A percentile compares a stretch with the other conserved stretches of the same genome.
Conservation (phyloP, 495 filamentous ascomycete species). For the Xylaria grammica region DNA sequence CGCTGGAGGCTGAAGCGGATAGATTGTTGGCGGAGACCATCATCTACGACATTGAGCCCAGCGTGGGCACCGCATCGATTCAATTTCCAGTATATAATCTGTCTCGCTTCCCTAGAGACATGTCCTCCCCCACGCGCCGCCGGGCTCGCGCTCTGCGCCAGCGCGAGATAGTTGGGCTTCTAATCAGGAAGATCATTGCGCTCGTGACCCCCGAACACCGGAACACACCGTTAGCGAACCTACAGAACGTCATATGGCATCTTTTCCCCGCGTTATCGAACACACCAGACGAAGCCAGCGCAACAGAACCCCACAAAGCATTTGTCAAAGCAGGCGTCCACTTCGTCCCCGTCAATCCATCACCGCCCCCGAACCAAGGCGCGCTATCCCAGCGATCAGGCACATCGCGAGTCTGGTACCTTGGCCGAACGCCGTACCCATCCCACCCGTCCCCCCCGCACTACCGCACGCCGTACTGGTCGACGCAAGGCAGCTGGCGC, state of each 20-base stretch:
- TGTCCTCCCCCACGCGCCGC: conserved; percentile 26
- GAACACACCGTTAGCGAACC: conserved; percentile 32
- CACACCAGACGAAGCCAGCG: conserved; percentile 9
- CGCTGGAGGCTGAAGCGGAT: conserved; percentile 42
- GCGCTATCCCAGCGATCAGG: neutral
- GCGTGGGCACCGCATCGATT: conserved; percentile 47
- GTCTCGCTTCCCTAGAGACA: conserved; percentile 20
- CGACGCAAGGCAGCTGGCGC: neutral
- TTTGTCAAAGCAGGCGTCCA: conserved; percentile 62
- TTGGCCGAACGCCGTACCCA: conserved; percentile 46
- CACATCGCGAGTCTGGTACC: conserved; percentile 40
- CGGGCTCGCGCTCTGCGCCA: conserved; percentile 37
- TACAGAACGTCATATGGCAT: conserved; percentile 42
- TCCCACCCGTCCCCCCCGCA: conserved; percentile 31
- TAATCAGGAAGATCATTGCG: conserved; percentile 44
- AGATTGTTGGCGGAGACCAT: conserved; percentile 35
- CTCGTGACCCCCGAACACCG: conserved; percentile 47
- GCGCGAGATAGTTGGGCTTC: conserved; percentile 44
- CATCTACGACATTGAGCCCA: conserved; percentile 47
- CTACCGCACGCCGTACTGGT: conserved; percentile 22
- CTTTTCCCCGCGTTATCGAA: conserved; percentile 41
- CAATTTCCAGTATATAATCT: conserved; percentile 41
- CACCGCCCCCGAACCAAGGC: neutral
- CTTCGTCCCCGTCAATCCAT: conserved; percentile 51
- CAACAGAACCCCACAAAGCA: conserved; percentile 35